Base-by-base conservation (phyloP, 495 filamentous ascomycete genomes). In the Aspergillus coremiiformis region DNA sequence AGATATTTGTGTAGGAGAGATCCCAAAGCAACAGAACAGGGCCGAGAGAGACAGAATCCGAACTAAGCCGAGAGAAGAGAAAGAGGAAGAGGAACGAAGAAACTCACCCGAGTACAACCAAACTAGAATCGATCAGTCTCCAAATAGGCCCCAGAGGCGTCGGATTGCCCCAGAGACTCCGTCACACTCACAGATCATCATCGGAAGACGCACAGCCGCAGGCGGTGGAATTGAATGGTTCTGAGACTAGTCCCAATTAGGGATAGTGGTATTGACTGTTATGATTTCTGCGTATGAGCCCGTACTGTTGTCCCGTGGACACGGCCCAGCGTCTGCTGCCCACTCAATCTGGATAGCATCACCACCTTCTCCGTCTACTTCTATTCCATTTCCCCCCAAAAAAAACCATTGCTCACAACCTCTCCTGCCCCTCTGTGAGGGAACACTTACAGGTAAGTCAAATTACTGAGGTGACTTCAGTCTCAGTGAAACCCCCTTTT, bases 391-490 rank as follows among this genome's bases (percentile, higher is more conserved):
- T 24, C 29, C 41, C 22, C 58, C 26, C 51, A 24, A 29, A 48
- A 44, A 51, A 53, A 29, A 61, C 44, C 10, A 51, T 35, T 46
- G 39, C 52, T 45, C 44, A 46, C 51, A 43, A 45, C 45, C 41
- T 22, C 30, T 32, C 49, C 29, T 39, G 27, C 22, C 60, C 60
- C 60, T 63, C 60, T 60, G 60, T 55, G 60, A 63, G 60, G 60
- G 60, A n/a, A 50, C 47, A 52, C 39, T 45, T 15, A 19, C 47
- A 55, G 54, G 60, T 57, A 59, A 59, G 59, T 62, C 44, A 52
- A 52, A 17, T 42, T 44, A 23, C 33, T 17, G 50, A 52, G 51
- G 1, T 45, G 7, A 8, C 14, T 21, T 14, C 22, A 23, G 37
- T 44, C 44, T 57, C n/a, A 33, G 29, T 35, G 26, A 15, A n/a